Evolutionary conservation across 208 protist species (phyloP).

Genomic region (Sergeia podlipaevii): DNA sequence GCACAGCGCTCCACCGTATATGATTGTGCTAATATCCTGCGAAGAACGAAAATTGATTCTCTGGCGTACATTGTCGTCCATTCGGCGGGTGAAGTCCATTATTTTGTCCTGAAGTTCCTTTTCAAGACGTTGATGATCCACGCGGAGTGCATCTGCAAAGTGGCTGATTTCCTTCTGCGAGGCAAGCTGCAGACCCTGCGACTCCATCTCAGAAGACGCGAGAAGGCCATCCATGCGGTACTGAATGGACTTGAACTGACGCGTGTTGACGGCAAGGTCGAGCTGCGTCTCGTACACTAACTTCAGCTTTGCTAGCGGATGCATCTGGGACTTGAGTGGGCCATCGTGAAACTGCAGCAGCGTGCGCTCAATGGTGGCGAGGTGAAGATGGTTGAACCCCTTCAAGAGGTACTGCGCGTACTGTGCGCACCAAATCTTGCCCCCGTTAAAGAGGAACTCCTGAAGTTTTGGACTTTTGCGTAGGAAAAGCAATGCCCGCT

Average conservation of each 20-base stretch:
- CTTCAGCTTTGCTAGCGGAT: constrained; percentile 77
- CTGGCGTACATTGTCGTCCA: constrained; percentile 84
- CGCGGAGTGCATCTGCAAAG: constrained; percentile 62
- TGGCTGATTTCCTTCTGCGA: constrained; percentile 58
- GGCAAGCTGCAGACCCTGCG: constrained; percentile 73
- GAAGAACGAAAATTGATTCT: constrained; percentile 85
- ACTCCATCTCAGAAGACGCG: constrained; percentile 90
- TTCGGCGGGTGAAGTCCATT: constrained; percentile 75
- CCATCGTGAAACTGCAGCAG: constrained; percentile 82
- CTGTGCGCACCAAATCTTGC: constrained; percentile 88
- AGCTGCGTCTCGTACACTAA: constrained; percentile 91
- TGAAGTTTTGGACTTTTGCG: constrained; percentile 53
- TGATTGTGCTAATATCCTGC: constrained; percentile 89
- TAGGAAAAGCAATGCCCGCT: constrained; percentile 81
- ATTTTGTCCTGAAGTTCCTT: constrained; percentile 83
- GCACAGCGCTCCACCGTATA: constrained; percentile 84
- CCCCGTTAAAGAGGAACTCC: constrained; percentile 73
- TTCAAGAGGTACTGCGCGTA: constrained; percentile 91
- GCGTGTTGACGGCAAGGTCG: constrained; percentile 67
- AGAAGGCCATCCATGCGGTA: constrained; percentile 91
- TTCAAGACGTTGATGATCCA: constrained; percentile 72
- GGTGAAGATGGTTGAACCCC: constrained; percentile 81
- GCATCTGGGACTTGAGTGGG: constrained; percentile 46
- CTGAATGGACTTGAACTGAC: constrained; percentile 76
- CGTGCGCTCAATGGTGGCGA: constrained; percentile 83